Evolutionary conservation across 805 yeast species (phyloP).

Genomic region (Ogataea sp.): DNA sequence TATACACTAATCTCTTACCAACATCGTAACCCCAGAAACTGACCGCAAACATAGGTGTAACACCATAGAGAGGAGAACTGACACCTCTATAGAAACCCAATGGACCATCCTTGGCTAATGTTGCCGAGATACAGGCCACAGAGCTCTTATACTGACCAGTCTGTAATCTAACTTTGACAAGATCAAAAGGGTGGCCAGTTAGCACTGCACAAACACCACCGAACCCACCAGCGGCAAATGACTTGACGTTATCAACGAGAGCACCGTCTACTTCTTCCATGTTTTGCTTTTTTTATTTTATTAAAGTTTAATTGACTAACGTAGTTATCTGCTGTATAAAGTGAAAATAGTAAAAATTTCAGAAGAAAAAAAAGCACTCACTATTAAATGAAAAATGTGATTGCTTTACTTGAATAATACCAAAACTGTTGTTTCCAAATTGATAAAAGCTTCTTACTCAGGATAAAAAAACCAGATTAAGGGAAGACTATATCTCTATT

Average conservation of each 20-base stretch:
- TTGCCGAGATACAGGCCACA: constrained; percentile 57
- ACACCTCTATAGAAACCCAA: constrained; percentile 89
- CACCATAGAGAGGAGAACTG: constrained; percentile 89
- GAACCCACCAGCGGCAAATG: constrained; percentile 88
- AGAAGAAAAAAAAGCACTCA: no score
- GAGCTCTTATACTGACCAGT: constrained; percentile 64
- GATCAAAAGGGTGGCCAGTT: constrained; percentile 95
- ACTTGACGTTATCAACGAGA: constrained; percentile 71
- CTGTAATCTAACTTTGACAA: constrained; percentile 86
- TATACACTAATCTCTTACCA: constrained; percentile 69
- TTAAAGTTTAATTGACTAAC: background rate
- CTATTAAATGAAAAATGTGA: no score
- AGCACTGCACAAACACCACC: constrained; percentile 95
- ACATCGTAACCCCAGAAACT: constrained; percentile 97
- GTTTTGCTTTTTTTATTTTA: background rate
- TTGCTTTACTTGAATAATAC: no score
- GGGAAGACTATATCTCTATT: no score
- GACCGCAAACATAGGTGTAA: constrained; percentile 97
- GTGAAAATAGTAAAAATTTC: no score
- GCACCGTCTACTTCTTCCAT: constrained; percentile 26
- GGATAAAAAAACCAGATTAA: no score
- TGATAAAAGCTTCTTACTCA: no score
- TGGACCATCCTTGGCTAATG: constrained; percentile 67
- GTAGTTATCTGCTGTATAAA: no score
- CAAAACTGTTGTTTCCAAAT: no score